These are phyloP conservation scores for Inonotus obliquus DNA, from an alignment of 1,284 basidiomycete genomes.

Conservation along the genomic window DNA sequence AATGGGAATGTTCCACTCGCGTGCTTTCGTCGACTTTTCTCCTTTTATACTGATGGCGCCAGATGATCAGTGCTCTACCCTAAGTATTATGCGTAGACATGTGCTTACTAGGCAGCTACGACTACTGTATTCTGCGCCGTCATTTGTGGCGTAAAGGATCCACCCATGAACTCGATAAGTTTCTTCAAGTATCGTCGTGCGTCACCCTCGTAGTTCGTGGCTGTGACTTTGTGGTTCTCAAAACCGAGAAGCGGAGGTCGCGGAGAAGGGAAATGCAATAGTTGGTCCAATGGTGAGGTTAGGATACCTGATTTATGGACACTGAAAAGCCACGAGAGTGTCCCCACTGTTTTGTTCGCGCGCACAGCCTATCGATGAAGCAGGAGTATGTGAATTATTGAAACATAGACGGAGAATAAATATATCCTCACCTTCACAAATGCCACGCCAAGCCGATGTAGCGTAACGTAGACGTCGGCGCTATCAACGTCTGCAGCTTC, in stretches of 20 bases:
- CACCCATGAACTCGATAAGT: constrained; percentile 74
- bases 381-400: not conserved
- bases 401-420: constrained; percentile 21
- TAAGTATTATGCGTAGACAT: not conserved
- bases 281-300: constrained; percentile 61
- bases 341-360: constrained; percentile 63
- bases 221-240: constrained; percentile 51
- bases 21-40: constrained; percentile 71
- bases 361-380: constrained; percentile 56
- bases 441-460: constrained; percentile 60
- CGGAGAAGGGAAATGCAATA: constrained; percentile 55
- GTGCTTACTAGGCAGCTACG: constrained; percentile 74
- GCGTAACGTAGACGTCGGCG: constrained; percentile 67
- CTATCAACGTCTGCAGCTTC: constrained; percentile 35
- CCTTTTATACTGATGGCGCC: constrained; percentile 54
- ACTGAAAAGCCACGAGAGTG: constrained; percentile 77
- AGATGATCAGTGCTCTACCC: not conserved
- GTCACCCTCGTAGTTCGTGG: constrained; percentile 85
- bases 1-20: constrained; percentile 77
- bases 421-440: constrained; percentile 53
- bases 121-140: constrained; percentile 69
- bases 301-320: constrained; percentile 61
- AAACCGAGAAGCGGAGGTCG: constrained; percentile 37
- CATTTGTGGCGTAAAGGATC: constrained; percentile 77
- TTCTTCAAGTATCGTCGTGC: constrained; percentile 83